A percentile compares a stretch with the other conserved stretches of the same genome.
These are phyloP conservation scores for Chenopodium formosanum DNA, from an alignment of 148 eudicot genomes.

Conservation along the genomic window DNA sequence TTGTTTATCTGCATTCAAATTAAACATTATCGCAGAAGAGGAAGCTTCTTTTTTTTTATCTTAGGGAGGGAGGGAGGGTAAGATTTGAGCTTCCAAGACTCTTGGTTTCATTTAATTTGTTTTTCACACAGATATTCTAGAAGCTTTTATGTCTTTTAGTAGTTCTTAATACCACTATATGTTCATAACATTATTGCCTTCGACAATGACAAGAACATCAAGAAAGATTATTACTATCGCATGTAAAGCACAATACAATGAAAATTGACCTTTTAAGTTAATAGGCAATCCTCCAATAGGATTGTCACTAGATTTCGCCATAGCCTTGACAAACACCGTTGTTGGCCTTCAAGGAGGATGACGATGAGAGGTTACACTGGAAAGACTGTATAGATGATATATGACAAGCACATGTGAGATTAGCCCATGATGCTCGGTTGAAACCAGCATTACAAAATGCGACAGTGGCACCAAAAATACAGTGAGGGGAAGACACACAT, in stretches of 20 bases:
- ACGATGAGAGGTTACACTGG: slow-evolving; percentile 41
- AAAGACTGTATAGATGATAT: slow-evolving; percentile 43
- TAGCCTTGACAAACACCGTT: slow-evolving; percentile 54
- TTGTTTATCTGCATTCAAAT: no score
- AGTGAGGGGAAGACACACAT: slow-evolving; percentile 41
- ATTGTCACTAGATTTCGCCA: slow-evolving; percentile 64
- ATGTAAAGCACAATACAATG: slow-evolving; percentile 4
- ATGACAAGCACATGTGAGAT: slow-evolving; percentile 47
- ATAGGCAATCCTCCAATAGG: slow-evolving; percentile 58
- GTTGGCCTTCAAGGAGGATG: slow-evolving; percentile 35
- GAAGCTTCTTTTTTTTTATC: no score
- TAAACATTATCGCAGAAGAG: no score
- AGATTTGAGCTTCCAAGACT: background rate
- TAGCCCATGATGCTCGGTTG: slow-evolving; percentile 43
- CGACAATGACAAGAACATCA: background rate
- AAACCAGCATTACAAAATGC: slow-evolving; percentile 34
- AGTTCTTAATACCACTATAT: background rate
- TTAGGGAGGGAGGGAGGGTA: background rate
- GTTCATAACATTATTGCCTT: background rate
- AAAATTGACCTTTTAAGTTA: slow-evolving; percentile 62
- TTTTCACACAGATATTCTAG: background rate
- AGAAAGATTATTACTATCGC: background rate
- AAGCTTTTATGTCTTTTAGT: background rate
- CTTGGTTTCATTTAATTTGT: background rate
- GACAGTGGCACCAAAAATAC: slow-evolving; percentile 38